These are phyloP conservation scores for Penicillium paradoxum DNA, from an alignment of 495 filamentous ascomycete genomes.

Conservation along the genomic window DNA sequence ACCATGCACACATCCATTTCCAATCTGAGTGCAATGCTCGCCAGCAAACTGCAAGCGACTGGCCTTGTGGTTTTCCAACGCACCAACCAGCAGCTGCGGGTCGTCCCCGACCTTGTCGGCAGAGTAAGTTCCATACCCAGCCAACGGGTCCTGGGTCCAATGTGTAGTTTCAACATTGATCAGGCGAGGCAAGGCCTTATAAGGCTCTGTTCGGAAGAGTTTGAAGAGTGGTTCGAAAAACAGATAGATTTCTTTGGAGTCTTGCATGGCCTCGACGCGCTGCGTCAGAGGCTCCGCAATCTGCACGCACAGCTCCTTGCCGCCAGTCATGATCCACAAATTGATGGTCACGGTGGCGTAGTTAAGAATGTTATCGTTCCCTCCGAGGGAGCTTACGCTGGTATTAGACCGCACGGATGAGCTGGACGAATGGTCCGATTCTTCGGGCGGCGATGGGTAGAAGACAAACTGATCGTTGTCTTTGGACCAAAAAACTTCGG, in stretches of 20 bases:
- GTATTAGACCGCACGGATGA: constrained; percentile 13
- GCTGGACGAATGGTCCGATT: constrained; percentile 5
- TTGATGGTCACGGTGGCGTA: constrained; percentile 26
- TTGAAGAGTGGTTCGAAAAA: constrained; percentile 27
- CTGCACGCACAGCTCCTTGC: constrained; percentile 24
- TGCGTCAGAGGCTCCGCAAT: constrained; percentile 24
- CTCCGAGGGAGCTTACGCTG: constrained; percentile 13
- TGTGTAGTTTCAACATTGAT: constrained; percentile 23
- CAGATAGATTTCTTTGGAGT: constrained; percentile 16
- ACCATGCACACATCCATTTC: constrained; percentile 23
- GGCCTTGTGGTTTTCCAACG: constrained; percentile 15
- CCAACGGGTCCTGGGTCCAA: constrained; percentile 24
- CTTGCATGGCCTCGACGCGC: constrained; percentile 21
- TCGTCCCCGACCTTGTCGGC: constrained; percentile 24
- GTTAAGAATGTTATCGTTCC: constrained; percentile 22
- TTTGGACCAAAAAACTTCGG: constrained; percentile 22
- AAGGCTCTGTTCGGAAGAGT: constrained; percentile 20
- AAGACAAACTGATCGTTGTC: constrained; percentile 26
- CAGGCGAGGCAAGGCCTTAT: constrained; percentile 21
- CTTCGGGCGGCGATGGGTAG: constrained; percentile 21
- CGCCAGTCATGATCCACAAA: constrained; percentile 21
- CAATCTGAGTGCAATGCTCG: constrained; percentile 21
- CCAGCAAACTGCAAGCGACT: constrained; percentile 23
- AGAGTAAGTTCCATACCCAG: constrained; percentile 22
- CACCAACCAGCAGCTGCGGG: constrained; percentile 13